These are phyloP conservation scores for Lonicera japonica DNA, from an alignment of 129 eudicot species.

Conservation along the genomic window DNA sequence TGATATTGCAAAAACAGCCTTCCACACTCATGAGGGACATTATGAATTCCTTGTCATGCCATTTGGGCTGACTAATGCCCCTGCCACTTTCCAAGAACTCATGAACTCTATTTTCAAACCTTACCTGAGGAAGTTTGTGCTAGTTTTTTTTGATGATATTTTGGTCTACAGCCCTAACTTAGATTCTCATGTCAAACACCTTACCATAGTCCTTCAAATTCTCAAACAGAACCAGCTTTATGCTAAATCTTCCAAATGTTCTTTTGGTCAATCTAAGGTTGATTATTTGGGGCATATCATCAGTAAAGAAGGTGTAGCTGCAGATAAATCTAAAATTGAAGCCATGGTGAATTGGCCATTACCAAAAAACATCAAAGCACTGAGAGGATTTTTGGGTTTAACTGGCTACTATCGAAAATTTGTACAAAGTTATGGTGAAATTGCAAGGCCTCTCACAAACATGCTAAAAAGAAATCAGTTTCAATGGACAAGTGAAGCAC, in stretches of 20 bases:
- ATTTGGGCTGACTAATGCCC: not conserved
- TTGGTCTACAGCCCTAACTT: not conserved
- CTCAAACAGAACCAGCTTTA: not conserved
- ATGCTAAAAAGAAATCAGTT: not conserved
- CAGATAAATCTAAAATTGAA: not conserved
- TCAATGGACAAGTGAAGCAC: not conserved
- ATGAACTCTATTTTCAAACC: not conserved
- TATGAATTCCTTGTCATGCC: not conserved
- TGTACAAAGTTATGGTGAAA: not conserved
- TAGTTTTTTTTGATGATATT: not conserved
- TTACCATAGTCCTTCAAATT: too few species aligned
- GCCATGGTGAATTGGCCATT: not conserved
- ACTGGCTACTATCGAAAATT: not conserved
- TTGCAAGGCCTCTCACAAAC: not conserved
- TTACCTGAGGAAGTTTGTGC: not conserved
- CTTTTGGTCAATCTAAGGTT: not conserved
- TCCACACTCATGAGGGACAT: not conserved
- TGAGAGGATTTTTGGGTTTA: not conserved
- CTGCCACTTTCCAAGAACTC: not conserved
- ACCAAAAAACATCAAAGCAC: not conserved
- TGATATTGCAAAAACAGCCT: not conserved
- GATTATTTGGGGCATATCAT: not conserved
- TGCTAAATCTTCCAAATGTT: not conserved
- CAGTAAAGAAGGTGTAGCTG: not conserved
- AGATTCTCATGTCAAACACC: not conserved